Evolutionary conservation across 768 basidiomycete species (phyloP).

Genomic region (Russula brevipes): DNA sequence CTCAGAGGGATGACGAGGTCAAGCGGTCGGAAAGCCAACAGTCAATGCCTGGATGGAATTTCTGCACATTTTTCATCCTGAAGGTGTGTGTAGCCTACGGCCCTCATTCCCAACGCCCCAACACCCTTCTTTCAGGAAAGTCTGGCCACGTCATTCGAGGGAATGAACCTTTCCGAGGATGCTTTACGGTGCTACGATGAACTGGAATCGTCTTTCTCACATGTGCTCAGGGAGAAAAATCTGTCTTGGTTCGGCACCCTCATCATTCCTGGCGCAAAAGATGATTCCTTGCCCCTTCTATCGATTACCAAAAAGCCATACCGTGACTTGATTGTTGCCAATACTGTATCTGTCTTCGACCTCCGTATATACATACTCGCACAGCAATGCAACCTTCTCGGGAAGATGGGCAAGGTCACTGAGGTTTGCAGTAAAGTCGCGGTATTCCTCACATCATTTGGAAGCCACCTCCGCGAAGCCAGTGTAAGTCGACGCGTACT

Average conservation of each 20-base stretch:
- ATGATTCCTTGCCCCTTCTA: slow-evolving; percentile 80
- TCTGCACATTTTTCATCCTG: slow-evolving; percentile 92
- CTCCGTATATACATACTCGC: slow-evolving; percentile 87
- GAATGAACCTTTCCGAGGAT: slow-evolving; percentile 85
- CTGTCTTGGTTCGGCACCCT: slow-evolving; percentile 90
- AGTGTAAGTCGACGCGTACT: slow-evolving; percentile 45
- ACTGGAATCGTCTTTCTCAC: slow-evolving; percentile 78
- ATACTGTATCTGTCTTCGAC: slow-evolving; percentile 90
- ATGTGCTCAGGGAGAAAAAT: slow-evolving; percentile 69
- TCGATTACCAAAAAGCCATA: slow-evolving; percentile 78
- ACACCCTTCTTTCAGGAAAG: slow-evolving; percentile 63
- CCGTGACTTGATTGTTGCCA: slow-evolving; percentile 81
- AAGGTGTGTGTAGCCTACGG: slow-evolving; percentile 54
- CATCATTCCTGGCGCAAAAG: slow-evolving; percentile 60
- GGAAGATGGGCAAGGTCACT: slow-evolving; percentile 56
- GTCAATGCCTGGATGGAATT: slow-evolving; percentile 97
- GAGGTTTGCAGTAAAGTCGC: slow-evolving; percentile 70
- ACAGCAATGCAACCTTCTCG: slow-evolving; percentile 74
- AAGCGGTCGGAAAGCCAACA: slow-evolving; percentile 83
- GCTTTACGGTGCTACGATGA: slow-evolving; percentile 87
- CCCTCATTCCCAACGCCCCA: not conserved
- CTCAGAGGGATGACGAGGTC: slow-evolving; percentile 84
- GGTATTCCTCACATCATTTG: slow-evolving; percentile 73
- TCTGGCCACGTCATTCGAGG: slow-evolving; percentile 86
- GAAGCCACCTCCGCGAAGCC: slow-evolving; percentile 65